These are phyloP conservation scores for Panaeolus papilionaceus DNA, from an alignment of 768 basidiomycete genomes.

Conservation along the genomic window DNA sequence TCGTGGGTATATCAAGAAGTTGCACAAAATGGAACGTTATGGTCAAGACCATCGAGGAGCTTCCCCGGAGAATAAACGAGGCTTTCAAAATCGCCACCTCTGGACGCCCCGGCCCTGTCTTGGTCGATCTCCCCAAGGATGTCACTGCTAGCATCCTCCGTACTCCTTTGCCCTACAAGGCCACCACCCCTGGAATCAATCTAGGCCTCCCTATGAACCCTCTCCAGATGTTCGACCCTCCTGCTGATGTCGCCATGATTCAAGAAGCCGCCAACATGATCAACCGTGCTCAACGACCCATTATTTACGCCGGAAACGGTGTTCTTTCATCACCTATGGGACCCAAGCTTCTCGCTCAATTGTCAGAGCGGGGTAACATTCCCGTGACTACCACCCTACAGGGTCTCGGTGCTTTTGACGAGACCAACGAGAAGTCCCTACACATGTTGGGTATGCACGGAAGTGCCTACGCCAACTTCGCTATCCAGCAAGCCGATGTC, in stretches of 20 bases:
- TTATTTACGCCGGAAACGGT: constrained; percentile 95
- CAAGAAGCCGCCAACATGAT: constrained; percentile 88
- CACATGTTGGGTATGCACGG: constrained; percentile 99
- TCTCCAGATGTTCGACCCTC: constrained; percentile 60
- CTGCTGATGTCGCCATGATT: constrained; percentile 71
- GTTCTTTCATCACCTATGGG: constrained; percentile 84
- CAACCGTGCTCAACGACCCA: constrained; percentile 87
- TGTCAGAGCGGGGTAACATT: constrained; percentile 88
- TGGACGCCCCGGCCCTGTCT: constrained; percentile 95
- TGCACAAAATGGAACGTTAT: constrained; percentile 99
- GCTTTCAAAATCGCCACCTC: constrained; percentile 99
- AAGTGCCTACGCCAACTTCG: constrained; percentile 94
- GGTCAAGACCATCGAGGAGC: constrained; percentile 96
- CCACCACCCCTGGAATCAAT: constrained; percentile 80
- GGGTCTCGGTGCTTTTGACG: constrained; percentile 95
- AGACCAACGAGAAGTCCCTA: constrained; percentile 81
- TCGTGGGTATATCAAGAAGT: constrained; percentile 93
- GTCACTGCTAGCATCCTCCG: constrained; percentile 93
- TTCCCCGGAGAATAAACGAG: constrained; percentile 96
- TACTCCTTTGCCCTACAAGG: constrained; percentile 83
- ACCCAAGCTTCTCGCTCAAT: constrained; percentile 78
- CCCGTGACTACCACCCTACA: constrained; percentile 97
- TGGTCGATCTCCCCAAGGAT: constrained; percentile 99
- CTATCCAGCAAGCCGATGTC: constrained; percentile 97
- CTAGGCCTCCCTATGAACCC: constrained; percentile 79